Percentiles rank a stretch among this genome's conserved stretches.
Evolutionary conservation across 2,329 filamentous ascomycete genomes (phyloP).

Genomic region (Neodidymelliopsis sp.): DNA sequence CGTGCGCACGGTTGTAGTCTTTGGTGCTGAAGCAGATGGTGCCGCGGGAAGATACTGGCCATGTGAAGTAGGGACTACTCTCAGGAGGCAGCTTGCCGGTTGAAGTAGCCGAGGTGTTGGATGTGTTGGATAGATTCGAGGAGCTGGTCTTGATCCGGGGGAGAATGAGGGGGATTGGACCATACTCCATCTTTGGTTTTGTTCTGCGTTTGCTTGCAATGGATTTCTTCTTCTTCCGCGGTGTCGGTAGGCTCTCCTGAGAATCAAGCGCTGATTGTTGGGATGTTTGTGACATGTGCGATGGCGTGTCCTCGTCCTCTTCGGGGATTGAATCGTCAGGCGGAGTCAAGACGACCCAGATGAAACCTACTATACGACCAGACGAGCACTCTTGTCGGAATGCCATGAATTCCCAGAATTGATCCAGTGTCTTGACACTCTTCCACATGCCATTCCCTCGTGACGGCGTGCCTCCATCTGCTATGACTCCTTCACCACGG

Average conservation of each 20-base stretch:
- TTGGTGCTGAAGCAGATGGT: conserved; percentile 68
- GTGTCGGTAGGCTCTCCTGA: conserved; percentile 23
- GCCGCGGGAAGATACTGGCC: conserved; percentile 69
- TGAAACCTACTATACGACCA: conserved; percentile 88
- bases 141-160: conserved; percentile 68
- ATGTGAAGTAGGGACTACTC: conserved; percentile 69
- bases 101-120: conserved; percentile 51
- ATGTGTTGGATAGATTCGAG: conserved; percentile 53
- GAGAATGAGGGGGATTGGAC: conserved; percentile 68
- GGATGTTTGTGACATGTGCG: conserved; percentile 30
- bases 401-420: conserved; percentile 99
- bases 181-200: conserved; percentile 51
- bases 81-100: conserved; percentile 55
- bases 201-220: conserved; percentile 26
- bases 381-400: conserved; percentile 95
- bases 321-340: conserved; percentile 51
- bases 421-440: conserved; percentile 81
- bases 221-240: conserved; percentile 22
- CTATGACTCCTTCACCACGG: conserved; percentile 48
- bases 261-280: conserved; percentile 29
- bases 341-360: conserved; percentile 87
- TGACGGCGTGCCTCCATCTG: conserved; percentile 50
- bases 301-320: conserved; percentile 39
- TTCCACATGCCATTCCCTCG: conserved; percentile 77
- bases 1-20: conserved; percentile 71